A percentile compares a stretch with the other conserved stretches of the same genome.
Conservation (phyloP, 352 stramenopile genomes). For the Detonula confervacea region DNA sequence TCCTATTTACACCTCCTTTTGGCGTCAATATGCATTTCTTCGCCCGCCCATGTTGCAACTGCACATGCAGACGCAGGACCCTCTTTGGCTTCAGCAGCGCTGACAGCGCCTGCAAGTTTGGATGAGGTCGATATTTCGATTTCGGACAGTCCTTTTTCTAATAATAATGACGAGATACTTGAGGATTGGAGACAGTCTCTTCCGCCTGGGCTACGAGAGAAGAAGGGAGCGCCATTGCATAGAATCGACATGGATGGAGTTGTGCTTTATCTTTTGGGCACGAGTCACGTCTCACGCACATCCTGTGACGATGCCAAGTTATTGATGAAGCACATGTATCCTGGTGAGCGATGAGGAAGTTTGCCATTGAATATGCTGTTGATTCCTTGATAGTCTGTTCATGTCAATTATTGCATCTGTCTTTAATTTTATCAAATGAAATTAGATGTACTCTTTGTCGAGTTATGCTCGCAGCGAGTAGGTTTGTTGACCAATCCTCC, state of each 20-base stretch:
- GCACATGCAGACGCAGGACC: too few relatives aligned
- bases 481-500: constrained; percentile 58
- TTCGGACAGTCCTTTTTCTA: too few relatives aligned
- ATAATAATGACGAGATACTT: too few relatives aligned
- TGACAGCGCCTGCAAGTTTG: too few relatives aligned
- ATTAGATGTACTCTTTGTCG: constrained; percentile 80
- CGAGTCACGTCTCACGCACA: constrained; percentile 79
- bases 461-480: constrained; percentile 80
- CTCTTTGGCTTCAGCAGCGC: too few relatives aligned
- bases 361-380: neutral
- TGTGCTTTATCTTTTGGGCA: constrained; percentile 78
- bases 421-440: too few relatives aligned
- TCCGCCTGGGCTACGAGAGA: constrained; percentile 26
- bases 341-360: constrained; percentile 34
- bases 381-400: too few relatives aligned
- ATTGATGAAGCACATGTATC: constrained; percentile 70
- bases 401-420: neutral
- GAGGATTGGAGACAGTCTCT: constrained; percentile 48
- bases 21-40: too few relatives aligned
- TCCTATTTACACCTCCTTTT: too few relatives aligned
- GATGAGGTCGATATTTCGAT: too few relatives aligned
- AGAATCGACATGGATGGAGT: constrained; percentile 33
- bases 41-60: too few relatives aligned
- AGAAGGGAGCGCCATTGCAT: constrained; percentile 51
- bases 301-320: constrained; percentile 71